Percentiles rank a stretch among this genome's conserved stretches.
Conservation (phyloP, 148 eudicot genomes). For the Dysphania ambrosioides region DNA sequence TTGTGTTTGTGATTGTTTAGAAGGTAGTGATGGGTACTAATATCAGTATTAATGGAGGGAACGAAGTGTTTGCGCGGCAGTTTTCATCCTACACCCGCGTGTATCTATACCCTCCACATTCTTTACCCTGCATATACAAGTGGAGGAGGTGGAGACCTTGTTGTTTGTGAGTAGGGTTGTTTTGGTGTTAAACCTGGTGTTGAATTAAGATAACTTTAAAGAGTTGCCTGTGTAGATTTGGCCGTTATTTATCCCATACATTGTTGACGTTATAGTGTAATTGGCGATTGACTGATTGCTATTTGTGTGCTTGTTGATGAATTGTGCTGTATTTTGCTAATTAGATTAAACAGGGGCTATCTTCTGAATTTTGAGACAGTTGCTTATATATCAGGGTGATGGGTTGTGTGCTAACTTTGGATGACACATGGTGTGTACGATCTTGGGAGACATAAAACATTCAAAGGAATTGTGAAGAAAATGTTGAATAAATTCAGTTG, state of each 20-base stretch:
- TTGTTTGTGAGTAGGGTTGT: neutral
- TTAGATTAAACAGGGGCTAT: neutral
- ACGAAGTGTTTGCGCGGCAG: too few species aligned
- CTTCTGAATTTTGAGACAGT: neutral
- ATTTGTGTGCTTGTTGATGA: neutral
- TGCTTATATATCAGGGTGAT: neutral
- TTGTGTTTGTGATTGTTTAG: neutral
- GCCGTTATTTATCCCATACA: neutral
- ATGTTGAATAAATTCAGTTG: neutral
- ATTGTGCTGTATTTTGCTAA: neutral
- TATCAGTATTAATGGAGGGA: too few species aligned
- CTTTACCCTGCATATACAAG: too few species aligned
- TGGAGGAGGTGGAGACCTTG: too few species aligned
- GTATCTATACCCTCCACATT: too few species aligned
- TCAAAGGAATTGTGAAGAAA: neutral
- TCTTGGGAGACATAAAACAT: neutral
- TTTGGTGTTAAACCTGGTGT: neutral
- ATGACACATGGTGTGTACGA: neutral
- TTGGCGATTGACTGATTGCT: slow-evolving; percentile 3
- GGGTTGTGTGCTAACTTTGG: neutral
- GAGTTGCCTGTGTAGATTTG: neutral
- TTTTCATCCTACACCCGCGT: too few species aligned
- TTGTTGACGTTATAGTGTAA: neutral
- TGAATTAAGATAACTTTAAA: neutral
- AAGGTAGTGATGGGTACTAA: neutral